A percentile compares a stretch with the other conserved stretches of the same genome.
Conservation (phyloP, 805 yeast species). For the Starmerella vitae region DNA sequence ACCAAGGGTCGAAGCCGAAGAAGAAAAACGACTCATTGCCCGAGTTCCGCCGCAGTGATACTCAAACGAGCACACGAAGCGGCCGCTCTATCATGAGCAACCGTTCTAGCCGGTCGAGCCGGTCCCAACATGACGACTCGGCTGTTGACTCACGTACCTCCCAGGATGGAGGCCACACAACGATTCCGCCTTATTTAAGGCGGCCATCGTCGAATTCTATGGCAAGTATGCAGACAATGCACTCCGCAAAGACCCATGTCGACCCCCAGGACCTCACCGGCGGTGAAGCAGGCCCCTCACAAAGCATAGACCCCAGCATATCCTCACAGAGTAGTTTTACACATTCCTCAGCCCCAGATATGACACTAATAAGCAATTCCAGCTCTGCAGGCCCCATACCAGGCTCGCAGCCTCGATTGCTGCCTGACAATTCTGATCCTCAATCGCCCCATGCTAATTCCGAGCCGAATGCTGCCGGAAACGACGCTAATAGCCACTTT, state of each 20-base stretch:
- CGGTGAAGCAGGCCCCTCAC: neutral
- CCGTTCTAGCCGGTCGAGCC: slow-evolving; percentile 7
- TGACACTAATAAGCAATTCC: no score
- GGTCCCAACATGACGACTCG: neutral
- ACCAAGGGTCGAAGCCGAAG: slow-evolving; percentile 25
- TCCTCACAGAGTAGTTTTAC: no score
- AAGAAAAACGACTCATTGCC: slow-evolving; percentile 19
- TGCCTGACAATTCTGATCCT: neutral
- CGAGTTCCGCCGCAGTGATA: slow-evolving; percentile 29
- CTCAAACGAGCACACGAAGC: slow-evolving; percentile 29
- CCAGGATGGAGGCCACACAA: neutral
- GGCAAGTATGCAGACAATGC: slow-evolving; percentile 17
- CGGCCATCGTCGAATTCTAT: slow-evolving; percentile 14
- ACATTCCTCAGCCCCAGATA: no score
- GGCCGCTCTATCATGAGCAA: slow-evolving; percentile 16
- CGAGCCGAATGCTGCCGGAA: neutral
- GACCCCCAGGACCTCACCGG: no score
- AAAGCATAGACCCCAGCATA: neutral
- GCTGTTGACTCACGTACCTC: neutral
- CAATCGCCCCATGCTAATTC: neutral
- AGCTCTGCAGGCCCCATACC: no score
- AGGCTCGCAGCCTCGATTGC: no score
- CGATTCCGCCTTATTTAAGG: slow-evolving; percentile 1
- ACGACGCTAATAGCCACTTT: neutral
- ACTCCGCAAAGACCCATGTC: slow-evolving; percentile 13